Conservation (phyloP, 129 eudicot genomes). For the Tagetes erecta region DNA sequence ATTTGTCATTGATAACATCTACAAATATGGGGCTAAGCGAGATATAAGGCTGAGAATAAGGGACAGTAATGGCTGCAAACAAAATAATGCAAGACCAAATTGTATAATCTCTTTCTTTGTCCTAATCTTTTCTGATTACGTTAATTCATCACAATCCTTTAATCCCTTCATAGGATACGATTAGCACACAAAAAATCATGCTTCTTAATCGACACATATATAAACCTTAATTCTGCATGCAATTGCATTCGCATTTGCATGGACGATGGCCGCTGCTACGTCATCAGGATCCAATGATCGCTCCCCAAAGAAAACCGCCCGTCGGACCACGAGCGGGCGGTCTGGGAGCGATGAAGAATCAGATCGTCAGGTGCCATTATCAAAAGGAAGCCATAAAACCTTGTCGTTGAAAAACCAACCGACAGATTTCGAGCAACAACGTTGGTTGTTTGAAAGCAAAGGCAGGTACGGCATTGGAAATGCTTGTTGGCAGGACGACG, state of each 20-base stretch:
- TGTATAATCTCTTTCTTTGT: neutral
- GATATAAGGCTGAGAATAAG: neutral
- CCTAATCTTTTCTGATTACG: neutral
- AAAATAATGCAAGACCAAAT: neutral
- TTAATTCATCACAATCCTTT: neutral
- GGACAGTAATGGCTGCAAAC: neutral
- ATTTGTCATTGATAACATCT: neutral
- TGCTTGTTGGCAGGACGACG: conserved; percentile 79
- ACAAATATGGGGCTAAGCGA: neutral
- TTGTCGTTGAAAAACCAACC: conserved; percentile 68
- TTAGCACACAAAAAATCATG: neutral
- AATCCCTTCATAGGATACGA: neutral
- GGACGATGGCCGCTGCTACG: conserved; percentile 2
- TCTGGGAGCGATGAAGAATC: conserved; percentile 34
- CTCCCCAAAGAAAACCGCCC: conserved; percentile 39
- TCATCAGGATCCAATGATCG: conserved; percentile 15
- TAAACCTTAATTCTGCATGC: neutral
- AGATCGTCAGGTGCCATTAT: neutral
- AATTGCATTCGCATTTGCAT: neutral
- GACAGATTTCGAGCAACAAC: conserved; percentile 73
- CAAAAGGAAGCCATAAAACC: conserved; percentile 51
- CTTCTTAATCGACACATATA: neutral
- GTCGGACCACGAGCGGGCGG: conserved; percentile 57
- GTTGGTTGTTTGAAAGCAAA: conserved; percentile 87
- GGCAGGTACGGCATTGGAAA: conserved; percentile 92